Percentiles rank a stretch among this genome's conserved stretches.
Conservation (phyloP, 768 basidiomycete species). For the Phylloporus sp. region DNA sequence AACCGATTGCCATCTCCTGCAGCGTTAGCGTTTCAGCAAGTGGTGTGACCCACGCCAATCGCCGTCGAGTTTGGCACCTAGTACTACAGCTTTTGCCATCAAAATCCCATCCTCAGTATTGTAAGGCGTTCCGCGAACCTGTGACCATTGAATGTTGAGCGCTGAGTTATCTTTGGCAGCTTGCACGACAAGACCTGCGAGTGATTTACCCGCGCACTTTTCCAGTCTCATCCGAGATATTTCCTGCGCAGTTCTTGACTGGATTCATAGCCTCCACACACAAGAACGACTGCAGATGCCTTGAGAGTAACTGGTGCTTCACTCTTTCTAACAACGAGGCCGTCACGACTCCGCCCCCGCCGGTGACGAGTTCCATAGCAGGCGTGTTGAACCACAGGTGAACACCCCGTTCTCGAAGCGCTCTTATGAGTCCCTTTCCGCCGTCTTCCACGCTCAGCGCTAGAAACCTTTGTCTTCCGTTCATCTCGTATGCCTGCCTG, state of each 20-base stretch:
- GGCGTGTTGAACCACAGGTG: slow-evolving; percentile 56
- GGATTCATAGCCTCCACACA: slow-evolving; percentile 67
- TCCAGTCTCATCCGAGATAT: slow-evolving; percentile 59
- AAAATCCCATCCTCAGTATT: slow-evolving; percentile 65
- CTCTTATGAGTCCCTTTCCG: slow-evolving; percentile 59
- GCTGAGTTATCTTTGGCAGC: neutral
- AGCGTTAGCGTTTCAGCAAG: slow-evolving; percentile 67
- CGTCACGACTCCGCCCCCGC: slow-evolving; percentile 37
- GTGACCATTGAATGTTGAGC: neutral
- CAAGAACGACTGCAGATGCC: slow-evolving; percentile 50
- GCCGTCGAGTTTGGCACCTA: slow-evolving; percentile 55
- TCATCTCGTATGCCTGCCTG: slow-evolving; percentile 63
- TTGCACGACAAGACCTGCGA: too few species aligned
- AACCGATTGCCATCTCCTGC: slow-evolving; percentile 54
- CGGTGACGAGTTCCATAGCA: slow-evolving; percentile 34
- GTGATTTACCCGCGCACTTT: slow-evolving; percentile 47
- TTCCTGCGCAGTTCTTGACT: slow-evolving; percentile 46
- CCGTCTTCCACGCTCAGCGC: slow-evolving; percentile 59
- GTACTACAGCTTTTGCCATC: slow-evolving; percentile 46
- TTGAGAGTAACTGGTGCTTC: slow-evolving; percentile 37
- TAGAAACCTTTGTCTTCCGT: slow-evolving; percentile 59
- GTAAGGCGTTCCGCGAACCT: slow-evolving; percentile 71
- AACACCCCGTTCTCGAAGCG: slow-evolving; percentile 47
- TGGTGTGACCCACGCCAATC: slow-evolving; percentile 69
- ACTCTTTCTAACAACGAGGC: slow-evolving; percentile 41